phyloP scores from a whole-genome alignment of 2,329 filamentous ascomycete species.

The Aureobasidium sp. region DNA sequence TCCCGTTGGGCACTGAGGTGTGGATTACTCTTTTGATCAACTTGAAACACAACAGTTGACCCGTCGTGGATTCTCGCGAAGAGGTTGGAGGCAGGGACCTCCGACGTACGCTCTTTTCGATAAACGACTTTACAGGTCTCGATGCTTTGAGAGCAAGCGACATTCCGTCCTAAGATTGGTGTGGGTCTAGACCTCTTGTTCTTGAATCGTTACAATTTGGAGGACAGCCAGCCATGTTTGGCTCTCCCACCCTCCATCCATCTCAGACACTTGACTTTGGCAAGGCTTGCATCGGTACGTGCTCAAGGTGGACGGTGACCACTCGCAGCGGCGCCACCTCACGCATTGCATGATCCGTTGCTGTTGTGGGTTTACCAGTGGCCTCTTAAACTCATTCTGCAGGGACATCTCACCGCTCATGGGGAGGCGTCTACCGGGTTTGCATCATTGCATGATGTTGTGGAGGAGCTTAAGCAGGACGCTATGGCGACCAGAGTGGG shows the following conservation, averaged over 20 bases:
- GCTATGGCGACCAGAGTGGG: conserved; percentile 1
- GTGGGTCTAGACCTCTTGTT: conserved; percentile 2
- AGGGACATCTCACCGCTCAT: conserved; percentile 11
- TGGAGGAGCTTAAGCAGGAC: neutral
- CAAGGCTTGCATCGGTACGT: conserved; percentile 9
- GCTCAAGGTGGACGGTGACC: neutral
- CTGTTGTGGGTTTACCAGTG: neutral
- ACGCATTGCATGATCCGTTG: neutral
- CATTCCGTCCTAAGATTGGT: neutral
- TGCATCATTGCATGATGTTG: conserved; percentile 8
- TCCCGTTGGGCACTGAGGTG: conserved; percentile 3
- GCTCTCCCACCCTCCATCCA: neutral
- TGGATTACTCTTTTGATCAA: conserved; percentile 9
- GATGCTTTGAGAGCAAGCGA: neutral
- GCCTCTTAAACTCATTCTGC: neutral
- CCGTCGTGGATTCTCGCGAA: neutral
- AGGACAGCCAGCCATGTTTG: conserved; percentile 1
- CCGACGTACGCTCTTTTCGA: conserved; percentile 6
- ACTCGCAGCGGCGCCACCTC: neutral
- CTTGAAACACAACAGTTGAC: conserved; percentile 11
- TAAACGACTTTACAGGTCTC: conserved; percentile 11
- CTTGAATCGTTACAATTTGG: conserved; percentile 1
- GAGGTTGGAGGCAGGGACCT: neutral
- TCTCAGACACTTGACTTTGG: neutral
- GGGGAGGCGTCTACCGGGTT: conserved; percentile 6